Conservation (phyloP, 192 early-diverging fungal genomes). For the Coemansia sp. region DNA sequence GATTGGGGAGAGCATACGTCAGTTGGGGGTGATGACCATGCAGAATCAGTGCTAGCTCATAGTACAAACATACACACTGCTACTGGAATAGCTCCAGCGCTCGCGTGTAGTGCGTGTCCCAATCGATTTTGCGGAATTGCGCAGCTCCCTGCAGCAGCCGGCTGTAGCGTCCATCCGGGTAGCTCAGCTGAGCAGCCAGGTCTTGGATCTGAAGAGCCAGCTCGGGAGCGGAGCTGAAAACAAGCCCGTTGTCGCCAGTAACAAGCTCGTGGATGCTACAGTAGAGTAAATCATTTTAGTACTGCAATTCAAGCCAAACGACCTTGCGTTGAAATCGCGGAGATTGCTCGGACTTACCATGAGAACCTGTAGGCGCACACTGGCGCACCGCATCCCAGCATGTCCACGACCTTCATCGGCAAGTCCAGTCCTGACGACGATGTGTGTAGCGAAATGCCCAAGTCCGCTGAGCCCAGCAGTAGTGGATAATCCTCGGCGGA, state of each 20-base stretch:
- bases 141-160: conserved; percentile 42
- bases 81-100: conserved; percentile 27
- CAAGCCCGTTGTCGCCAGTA: conserved; percentile 63
- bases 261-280: conserved; percentile 69
- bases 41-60: not conserved
- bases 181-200: conserved; percentile 27
- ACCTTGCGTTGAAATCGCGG: not conserved
- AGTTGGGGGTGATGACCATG: conserved; percentile 3
- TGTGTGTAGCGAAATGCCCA: conserved; percentile 91
- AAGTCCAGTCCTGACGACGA: conserved; percentile 94
- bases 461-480: conserved; percentile 87
- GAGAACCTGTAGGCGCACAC: conserved; percentile 74
- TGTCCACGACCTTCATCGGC: conserved; percentile 98
- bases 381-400: conserved; percentile 95
- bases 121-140: conserved; percentile 35
- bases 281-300: not conserved
- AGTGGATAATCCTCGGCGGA: conserved; percentile 77
- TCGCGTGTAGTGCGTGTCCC: conserved; percentile 39
- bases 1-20: not conserved
- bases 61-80: not conserved
- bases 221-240: conserved; percentile 60
- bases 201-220: conserved; percentile 62
- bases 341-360: conserved; percentile 42
- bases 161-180: conserved; percentile 18
- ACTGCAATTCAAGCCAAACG: not conserved